A percentile compares a stretch with the other conserved stretches of the same genome.
These are phyloP conservation scores for Fusarium albidum DNA, from an alignment of 2,329 filamentous ascomycete genomes.

Conservation along the genomic window DNA sequence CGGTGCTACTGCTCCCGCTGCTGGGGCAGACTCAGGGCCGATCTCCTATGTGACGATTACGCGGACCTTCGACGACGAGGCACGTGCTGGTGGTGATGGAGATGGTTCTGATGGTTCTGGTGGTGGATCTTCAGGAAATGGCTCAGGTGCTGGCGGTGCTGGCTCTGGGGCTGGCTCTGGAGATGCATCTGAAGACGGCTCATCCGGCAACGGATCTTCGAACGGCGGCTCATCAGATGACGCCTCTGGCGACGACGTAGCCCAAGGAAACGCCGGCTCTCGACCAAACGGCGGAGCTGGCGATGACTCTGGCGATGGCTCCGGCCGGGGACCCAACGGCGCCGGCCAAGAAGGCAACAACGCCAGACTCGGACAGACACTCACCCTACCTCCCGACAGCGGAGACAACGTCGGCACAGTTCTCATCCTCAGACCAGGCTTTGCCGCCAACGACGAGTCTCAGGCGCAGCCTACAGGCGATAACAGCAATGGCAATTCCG, in stretches of 20 bases:
- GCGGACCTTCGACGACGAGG: neutral
- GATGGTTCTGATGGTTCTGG: neutral
- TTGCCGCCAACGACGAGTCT: neutral
- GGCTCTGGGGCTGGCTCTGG: neutral
- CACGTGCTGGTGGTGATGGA: neutral
- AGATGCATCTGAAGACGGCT: neutral
- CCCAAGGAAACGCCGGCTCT: neutral
- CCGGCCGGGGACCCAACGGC: neutral
- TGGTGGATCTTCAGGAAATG: neutral
- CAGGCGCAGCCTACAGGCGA: neutral
- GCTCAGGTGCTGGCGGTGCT: neutral
- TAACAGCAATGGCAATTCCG: neutral
- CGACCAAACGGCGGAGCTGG: neutral
- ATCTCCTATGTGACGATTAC: slow-evolving; percentile 24
- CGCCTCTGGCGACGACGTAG: neutral
- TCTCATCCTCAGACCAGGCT: slow-evolving; percentile 7
- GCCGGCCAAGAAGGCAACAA: neutral
- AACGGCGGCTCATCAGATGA: neutral
- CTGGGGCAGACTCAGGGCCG: neutral
- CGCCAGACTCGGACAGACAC: neutral
- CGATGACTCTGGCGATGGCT: neutral
- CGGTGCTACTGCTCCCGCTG: neutral
- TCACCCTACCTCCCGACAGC: slow-evolving; percentile 18
- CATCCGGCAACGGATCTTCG: neutral
- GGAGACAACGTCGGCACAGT: slow-evolving; percentile 24